Base-by-base conservation (phyloP, 805 yeast species). In the Metschnikowia orientalis region DNA sequence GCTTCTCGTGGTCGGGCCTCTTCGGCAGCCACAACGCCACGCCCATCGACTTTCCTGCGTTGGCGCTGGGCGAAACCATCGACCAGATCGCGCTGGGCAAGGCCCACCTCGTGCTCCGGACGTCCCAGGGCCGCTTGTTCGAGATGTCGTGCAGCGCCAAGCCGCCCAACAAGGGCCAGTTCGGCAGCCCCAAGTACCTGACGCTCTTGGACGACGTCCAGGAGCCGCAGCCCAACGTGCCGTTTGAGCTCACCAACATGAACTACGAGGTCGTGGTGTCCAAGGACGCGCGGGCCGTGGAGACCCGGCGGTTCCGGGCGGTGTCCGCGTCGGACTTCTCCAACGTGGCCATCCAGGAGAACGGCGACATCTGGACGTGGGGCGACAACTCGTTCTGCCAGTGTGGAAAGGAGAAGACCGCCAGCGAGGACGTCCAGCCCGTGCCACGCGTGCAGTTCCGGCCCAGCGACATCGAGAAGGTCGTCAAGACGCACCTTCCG, bases 341-440 rank as follows among this genome's bases (percentile, higher is more conserved):
- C 57, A 75, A 88, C 3, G 54, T 88, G 20, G 90, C 79, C 5
- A 54, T 73, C n/a, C 90, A 85, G 46, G 47, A 63, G 2, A 50
- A 63, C n/a, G 92, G 90, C 6, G 66, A 68, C 32, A 61, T 87
- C n/a, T 83, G 81, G 75, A 73, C 87, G 2, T 89, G 92, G 75
- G 98, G 98, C 15, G 74, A 75, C 37, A 90, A 90, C 54, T 67
- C 75, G 3, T 76, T 62, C 54, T 97, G 97, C n/a, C 90, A 92
- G 50, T 66, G 90, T 35, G 95, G 90, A 8, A 67, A 75, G 28
- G 77, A 77, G 6, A 79, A 82, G 29, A 65, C 73, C 14, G 77
- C 77, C 51, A 76, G 75, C 38, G 75, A 81, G 11, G 90, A 82
- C 47, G 62, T 72, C 26, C 68, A 81, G 28, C 75, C 95, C 4